Percentiles rank a stretch among this genome's conserved stretches.
These are phyloP conservation scores for Ustulina deusta DNA, from an alignment of 2,329 filamentous ascomycete species.

Conservation along the genomic window DNA sequence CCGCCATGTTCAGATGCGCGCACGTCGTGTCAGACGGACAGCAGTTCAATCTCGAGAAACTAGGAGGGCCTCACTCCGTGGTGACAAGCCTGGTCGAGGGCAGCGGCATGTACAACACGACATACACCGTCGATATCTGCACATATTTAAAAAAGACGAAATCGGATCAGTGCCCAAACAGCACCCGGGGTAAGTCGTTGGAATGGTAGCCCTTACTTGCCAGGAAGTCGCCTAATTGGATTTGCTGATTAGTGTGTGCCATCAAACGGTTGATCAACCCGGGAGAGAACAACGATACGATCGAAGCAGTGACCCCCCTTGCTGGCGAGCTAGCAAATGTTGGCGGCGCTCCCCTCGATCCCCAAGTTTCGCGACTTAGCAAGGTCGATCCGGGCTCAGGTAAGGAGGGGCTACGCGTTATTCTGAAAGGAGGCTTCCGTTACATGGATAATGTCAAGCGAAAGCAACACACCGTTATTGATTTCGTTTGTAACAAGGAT, in stretches of 20 bases:
- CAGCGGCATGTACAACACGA: conserved; percentile 74
- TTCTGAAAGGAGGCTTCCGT: conserved; percentile 71
- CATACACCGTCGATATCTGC: conserved; percentile 86
- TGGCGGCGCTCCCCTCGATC: conserved; percentile 72
- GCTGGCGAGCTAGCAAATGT: conserved; percentile 74
- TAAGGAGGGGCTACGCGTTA: conserved; percentile 78
- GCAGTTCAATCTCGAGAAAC: conserved; percentile 72
- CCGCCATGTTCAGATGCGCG: conserved; percentile 71
- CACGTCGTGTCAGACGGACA: conserved; percentile 69
- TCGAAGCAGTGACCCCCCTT: conserved; percentile 75
- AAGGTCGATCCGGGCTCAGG: conserved; percentile 72
- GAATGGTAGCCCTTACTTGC: background rate
- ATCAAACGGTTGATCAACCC: conserved; percentile 70
- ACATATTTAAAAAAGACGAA: conserved; percentile 71
- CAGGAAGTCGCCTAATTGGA: conserved; percentile 8
- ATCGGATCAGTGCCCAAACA: conserved; percentile 73
- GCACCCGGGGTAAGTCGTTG: conserved; percentile 70
- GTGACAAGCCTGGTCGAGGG: conserved; percentile 68
- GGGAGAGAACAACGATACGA: conserved; percentile 60
- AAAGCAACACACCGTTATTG: conserved; percentile 81
- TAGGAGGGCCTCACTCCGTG: conserved; percentile 77
- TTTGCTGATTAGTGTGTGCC: conserved; percentile 74
- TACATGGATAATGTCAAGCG: conserved; percentile 66
- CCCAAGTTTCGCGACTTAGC: conserved; percentile 74
- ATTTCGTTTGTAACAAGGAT: conserved; percentile 83